Evolutionary conservation across 2,329 filamentous ascomycete genomes (phyloP).

Genomic region (Geosmithia flava): DNA sequence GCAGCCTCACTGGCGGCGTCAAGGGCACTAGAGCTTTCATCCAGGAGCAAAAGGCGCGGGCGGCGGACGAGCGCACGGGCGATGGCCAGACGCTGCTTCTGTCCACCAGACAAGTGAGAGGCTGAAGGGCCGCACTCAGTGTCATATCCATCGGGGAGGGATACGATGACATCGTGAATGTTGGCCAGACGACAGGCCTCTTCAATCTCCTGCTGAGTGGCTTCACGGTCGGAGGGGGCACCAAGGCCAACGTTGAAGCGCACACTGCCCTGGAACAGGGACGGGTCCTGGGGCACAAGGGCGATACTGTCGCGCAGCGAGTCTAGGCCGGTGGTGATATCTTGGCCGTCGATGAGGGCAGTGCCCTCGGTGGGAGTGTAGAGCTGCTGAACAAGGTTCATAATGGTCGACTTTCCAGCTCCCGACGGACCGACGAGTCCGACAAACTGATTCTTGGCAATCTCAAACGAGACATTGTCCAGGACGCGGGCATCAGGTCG

Average conservation of each 20-base stretch:
- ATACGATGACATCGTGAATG: slow-evolving; percentile 46
- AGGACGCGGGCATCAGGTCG: slow-evolving; percentile 26
- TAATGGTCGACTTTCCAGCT: slow-evolving; percentile 34
- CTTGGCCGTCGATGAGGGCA: slow-evolving; percentile 34
- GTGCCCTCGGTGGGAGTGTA: slow-evolving; percentile 36
- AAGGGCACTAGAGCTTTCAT: slow-evolving; percentile 58
- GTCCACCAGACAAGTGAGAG: slow-evolving; percentile 54
- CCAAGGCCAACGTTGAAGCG: slow-evolving; percentile 36
- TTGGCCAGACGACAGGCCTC: slow-evolving; percentile 51
- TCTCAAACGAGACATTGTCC: slow-evolving; percentile 43
- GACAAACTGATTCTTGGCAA: slow-evolving; percentile 43
- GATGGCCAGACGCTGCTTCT: slow-evolving; percentile 57
- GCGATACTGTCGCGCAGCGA: slow-evolving; percentile 31
- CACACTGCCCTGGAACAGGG: slow-evolving; percentile 35
- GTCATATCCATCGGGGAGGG: slow-evolving; percentile 42
- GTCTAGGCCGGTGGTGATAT: slow-evolving; percentile 22
- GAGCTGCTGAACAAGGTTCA: slow-evolving; percentile 37
- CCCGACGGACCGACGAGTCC: slow-evolving; percentile 36
- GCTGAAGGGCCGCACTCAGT: slow-evolving; percentile 49
- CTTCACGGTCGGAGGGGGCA: slow-evolving; percentile 33
- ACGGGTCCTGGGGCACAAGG: slow-evolving; percentile 36
- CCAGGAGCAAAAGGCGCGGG: slow-evolving; percentile 53
- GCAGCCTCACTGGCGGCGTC: slow-evolving; percentile 48
- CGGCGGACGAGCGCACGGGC: slow-evolving; percentile 53
- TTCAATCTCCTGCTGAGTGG: slow-evolving; percentile 42